Percentiles rank a stretch among this genome's conserved stretches.
Conservation (phyloP, 129 eudicot species). For the Ambrosia trifida region DNA sequence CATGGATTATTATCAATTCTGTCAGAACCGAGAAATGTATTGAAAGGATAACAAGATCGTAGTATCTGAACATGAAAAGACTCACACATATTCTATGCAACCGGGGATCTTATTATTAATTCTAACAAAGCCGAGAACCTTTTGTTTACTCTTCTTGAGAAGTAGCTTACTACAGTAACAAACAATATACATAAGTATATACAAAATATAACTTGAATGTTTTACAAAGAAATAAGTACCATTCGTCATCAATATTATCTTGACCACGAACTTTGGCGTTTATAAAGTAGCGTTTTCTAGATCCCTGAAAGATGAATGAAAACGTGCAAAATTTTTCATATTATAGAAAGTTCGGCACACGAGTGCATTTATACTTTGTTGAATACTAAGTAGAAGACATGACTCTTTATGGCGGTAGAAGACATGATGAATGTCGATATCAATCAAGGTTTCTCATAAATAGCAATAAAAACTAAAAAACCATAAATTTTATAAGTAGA, state of each 20-base stretch:
- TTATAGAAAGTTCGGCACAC: too few relatives aligned
- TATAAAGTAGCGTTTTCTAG: conserved; percentile 88
- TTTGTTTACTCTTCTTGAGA: conserved; percentile 50
- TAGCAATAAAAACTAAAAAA: conserved; percentile 5
- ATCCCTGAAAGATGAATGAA: conserved; percentile 60
- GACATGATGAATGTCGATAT: background rate
- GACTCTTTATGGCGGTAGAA: too few relatives aligned
- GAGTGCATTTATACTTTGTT: background rate
- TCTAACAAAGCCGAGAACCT: background rate
- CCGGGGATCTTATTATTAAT: conserved; percentile 7
- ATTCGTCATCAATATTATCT: conserved; percentile 83
- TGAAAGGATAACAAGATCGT: conserved; percentile 17
- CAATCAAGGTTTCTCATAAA: conserved; percentile 8
- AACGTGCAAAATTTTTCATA: background rate
- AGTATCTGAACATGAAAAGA: conserved; percentile 11
- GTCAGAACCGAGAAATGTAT: conserved; percentile 1
- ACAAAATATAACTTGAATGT: conserved; percentile 9
- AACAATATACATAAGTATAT: conserved; percentile 14
- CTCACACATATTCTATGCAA: conserved; percentile 82
- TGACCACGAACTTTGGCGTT: conserved; percentile 49
- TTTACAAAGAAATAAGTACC: conserved; percentile 43
- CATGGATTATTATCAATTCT: conserved; percentile 16
- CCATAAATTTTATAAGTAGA: too few relatives aligned
- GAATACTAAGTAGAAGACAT: background rate
- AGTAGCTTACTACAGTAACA: conserved; percentile 64